These are phyloP conservation scores for Paraphysoderma sedebokerense DNA, from an alignment of 371 early-diverging fungal genomes.

Conservation along the genomic window DNA sequence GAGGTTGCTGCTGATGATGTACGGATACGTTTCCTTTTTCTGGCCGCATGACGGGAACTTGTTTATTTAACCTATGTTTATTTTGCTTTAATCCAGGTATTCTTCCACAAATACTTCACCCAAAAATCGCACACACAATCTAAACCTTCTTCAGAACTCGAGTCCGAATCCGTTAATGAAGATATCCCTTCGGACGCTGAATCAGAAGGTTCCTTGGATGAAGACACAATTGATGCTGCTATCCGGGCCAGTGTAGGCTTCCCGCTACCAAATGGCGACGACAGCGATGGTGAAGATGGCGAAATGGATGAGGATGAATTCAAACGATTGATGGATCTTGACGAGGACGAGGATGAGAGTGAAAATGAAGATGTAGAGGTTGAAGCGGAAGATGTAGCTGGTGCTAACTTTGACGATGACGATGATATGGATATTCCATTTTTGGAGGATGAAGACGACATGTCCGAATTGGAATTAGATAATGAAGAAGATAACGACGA, in stretches of 20 bases:
- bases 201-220: conserved; percentile 10
- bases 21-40: not conserved
- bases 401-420: conserved; percentile 41
- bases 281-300: conserved; percentile 9
- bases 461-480: conserved; percentile 17
- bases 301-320: conserved; percentile 35
- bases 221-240: conserved; percentile 4
- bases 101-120: conserved; percentile 71
- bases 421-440: conserved; percentile 30
- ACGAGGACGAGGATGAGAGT: conserved; percentile 20
- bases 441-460: conserved; percentile 34
- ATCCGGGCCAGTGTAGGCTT: too few species aligned
- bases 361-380: conserved; percentile 43
- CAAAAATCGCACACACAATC: conserved; percentile 2
- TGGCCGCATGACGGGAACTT: not conserved
- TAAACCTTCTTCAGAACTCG: conserved; percentile 16
- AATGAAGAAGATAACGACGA: conserved; percentile 6
- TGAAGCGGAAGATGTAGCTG: conserved; percentile 53
- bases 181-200: conserved; percentile 14
- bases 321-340: conserved; percentile 22
- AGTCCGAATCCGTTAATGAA: too few species aligned
- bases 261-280: conserved; percentile 6
- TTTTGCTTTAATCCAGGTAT: conserved; percentile 15
- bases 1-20: conserved; percentile 47
- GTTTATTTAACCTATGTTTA: not conserved